A percentile compares a stretch with the other conserved stretches of the same genome.
Conservation (phyloP, 345 rosid species). For the Carallia brachiata region DNA sequence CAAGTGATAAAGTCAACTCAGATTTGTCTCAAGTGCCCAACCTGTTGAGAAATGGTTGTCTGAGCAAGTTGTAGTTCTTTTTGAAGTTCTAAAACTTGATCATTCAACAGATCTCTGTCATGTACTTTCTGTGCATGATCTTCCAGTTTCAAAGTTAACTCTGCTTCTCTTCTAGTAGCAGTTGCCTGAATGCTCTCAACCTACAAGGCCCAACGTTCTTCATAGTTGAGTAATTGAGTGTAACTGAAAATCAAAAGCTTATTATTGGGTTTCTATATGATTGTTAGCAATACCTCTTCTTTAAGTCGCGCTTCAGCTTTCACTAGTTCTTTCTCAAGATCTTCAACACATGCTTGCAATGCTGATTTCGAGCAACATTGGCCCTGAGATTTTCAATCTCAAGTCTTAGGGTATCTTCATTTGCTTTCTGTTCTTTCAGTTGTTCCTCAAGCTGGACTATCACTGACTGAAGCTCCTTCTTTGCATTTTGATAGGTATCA, state of each 20-base stretch:
- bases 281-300: slow-evolving; percentile 44
- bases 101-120: slow-evolving; percentile 43
- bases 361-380: slow-evolving; percentile 40
- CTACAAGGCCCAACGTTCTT: slow-evolving; percentile 21
- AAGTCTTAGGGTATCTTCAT: slow-evolving; percentile 37
- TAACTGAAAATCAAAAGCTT: neutral
- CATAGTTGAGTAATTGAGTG: slow-evolving; percentile 3
- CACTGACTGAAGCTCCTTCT: slow-evolving; percentile 65
- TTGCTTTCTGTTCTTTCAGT: slow-evolving; percentile 46
- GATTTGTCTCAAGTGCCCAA: slow-evolving; percentile 10
- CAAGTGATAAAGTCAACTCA: neutral
- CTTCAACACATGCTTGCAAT: slow-evolving; percentile 55
- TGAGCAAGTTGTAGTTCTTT: slow-evolving; percentile 50
- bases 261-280: neutral
- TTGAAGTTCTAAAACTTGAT: slow-evolving; percentile 48
- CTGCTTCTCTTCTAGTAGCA: slow-evolving; percentile 37
- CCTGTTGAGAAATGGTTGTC: slow-evolving; percentile 44
- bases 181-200: slow-evolving; percentile 39
- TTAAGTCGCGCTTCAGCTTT: slow-evolving; percentile 39
- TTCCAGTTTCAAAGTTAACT: slow-evolving; percentile 43
- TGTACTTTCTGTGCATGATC: slow-evolving; percentile 37
- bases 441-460: slow-evolving; percentile 60
- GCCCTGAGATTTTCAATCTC: slow-evolving; percentile 53
- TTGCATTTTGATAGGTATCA: slow-evolving; percentile 56
- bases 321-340: slow-evolving; percentile 54